Percentiles rank a stretch among this genome's conserved stretches.
These are phyloP conservation scores for Aphanomyces cochlioides DNA, from an alignment of 352 stramenopile genomes.

Conservation along the genomic window DNA sequence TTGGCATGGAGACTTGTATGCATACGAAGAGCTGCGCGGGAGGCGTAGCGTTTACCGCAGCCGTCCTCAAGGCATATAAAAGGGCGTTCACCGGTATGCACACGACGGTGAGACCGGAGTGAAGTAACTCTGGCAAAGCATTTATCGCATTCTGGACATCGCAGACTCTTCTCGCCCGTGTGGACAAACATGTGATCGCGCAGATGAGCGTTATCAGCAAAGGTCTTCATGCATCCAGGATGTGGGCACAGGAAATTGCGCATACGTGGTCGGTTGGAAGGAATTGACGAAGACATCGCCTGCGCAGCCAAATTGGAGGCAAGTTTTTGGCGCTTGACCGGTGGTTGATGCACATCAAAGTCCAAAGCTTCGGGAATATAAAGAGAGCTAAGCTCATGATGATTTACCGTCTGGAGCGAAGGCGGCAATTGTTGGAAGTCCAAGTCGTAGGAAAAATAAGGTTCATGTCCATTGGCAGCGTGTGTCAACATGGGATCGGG, in stretches of 20 bases:
- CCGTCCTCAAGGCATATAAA: slow-evolving; percentile 25
- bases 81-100: slow-evolving; percentile 21
- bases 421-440: not conserved
- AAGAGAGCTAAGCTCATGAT: not conserved
- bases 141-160: slow-evolving; percentile 47
- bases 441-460: slow-evolving; percentile 20
- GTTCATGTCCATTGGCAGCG: not conserved
- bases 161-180: slow-evolving; percentile 60
- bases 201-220: slow-evolving; percentile 63
- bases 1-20: slow-evolving; percentile 42
- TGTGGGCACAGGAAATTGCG: slow-evolving; percentile 70
- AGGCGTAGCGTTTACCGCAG: slow-evolving; percentile 45
- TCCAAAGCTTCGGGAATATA: not conserved
- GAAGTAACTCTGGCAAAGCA: slow-evolving; percentile 52
- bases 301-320: not conserved
- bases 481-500: not conserved
- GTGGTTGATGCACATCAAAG: not conserved
- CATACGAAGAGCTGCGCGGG: slow-evolving; percentile 57
- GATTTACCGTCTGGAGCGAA: no score
- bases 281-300: not conserved
- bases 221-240: slow-evolving; percentile 61
- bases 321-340: not conserved
- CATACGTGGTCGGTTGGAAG: slow-evolving; percentile 37
- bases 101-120: slow-evolving; percentile 52
- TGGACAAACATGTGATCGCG: slow-evolving; percentile 70